phyloP scores from a whole-genome alignment of 202 grass and related monocot species.

The Musa balbisiana region DNA sequence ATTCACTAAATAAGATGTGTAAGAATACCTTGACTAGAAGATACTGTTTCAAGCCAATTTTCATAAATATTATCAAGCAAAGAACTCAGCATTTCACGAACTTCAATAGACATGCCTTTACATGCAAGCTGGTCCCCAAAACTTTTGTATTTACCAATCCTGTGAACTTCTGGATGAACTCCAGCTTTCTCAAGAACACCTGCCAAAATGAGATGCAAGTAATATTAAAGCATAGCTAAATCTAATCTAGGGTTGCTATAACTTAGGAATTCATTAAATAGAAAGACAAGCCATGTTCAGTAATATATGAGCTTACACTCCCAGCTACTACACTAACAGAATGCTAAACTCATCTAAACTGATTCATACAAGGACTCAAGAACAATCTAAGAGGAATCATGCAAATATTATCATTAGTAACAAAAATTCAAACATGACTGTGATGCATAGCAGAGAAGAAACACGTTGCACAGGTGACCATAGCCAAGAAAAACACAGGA shows the following conservation, averaged over 20 bases:
- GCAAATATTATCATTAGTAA: no score
- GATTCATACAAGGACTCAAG: not conserved
- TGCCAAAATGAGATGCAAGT: conserved; percentile 2
- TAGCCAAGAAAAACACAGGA: no score
- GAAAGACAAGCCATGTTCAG: not conserved
- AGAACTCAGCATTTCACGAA: conserved; percentile 70
- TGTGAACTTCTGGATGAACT: conserved; percentile 34
- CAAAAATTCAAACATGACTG: no score
- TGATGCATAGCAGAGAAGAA: not conserved
- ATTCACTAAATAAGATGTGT: not conserved
- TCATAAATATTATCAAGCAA: conserved; percentile 87
- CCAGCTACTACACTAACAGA: not conserved
- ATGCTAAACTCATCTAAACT: not conserved
- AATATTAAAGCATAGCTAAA: not conserved
- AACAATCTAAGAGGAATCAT: not conserved
- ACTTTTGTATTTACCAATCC: conserved; percentile 89
- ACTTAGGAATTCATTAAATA: no score
- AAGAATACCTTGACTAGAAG: conserved; percentile 53
- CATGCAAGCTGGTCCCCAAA: conserved; percentile 65
- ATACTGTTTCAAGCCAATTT: conserved; percentile 94
- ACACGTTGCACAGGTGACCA: not conserved
- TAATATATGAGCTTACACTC: not conserved
- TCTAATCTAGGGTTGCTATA: not conserved
- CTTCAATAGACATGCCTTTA: conserved; percentile 82
- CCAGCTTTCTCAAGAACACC: conserved; percentile 57